Conservation (phyloP, 1,139 yeast species). For the Keqinozyma sinolaborantium region DNA sequence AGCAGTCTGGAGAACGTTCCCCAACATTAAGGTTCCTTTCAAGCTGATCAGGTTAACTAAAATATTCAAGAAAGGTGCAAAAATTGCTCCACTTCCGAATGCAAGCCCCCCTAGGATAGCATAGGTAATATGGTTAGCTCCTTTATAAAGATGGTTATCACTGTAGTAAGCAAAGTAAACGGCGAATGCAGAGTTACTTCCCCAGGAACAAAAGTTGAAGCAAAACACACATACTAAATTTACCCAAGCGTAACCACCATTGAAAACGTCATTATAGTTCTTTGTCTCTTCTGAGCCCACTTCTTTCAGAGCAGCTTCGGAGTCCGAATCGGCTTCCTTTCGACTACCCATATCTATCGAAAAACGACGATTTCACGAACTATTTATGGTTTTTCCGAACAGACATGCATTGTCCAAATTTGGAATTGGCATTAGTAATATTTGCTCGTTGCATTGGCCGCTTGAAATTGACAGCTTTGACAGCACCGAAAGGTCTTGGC, state of each 20-base stretch:
- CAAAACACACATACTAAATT: conserved; percentile 30
- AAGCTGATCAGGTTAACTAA: conserved; percentile 27
- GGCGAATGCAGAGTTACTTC: conserved; percentile 43
- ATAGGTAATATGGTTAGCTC: conserved; percentile 17
- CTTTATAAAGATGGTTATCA: conserved; percentile 19
- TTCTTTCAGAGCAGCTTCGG: conserved; percentile 1
- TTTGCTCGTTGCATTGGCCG: no score
- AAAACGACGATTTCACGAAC: no score
- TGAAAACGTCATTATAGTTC: conserved; percentile 8
- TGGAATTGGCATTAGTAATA: no score
- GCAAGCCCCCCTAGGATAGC: conserved; percentile 22
- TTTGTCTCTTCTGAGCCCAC: neutral
- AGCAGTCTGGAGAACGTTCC: conserved; percentile 35
- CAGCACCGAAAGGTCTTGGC: no score
- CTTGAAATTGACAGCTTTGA: no score
- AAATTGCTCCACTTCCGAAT: conserved; percentile 12
- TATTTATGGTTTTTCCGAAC: no score
- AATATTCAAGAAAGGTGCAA: conserved; percentile 28
- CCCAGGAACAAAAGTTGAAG: conserved; percentile 37
- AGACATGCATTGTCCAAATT: no score
- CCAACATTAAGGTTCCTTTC: conserved; percentile 23
- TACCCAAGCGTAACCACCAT: conserved; percentile 42
- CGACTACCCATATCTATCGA: no score
- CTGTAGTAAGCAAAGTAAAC: conserved; percentile 37
- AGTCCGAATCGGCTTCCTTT: no score